A percentile compares a stretch with the other conserved stretches of the same genome.
These are phyloP conservation scores for Byssothecium circinans DNA, from an alignment of 2,329 filamentous ascomycete species.

Conservation along the genomic window DNA sequence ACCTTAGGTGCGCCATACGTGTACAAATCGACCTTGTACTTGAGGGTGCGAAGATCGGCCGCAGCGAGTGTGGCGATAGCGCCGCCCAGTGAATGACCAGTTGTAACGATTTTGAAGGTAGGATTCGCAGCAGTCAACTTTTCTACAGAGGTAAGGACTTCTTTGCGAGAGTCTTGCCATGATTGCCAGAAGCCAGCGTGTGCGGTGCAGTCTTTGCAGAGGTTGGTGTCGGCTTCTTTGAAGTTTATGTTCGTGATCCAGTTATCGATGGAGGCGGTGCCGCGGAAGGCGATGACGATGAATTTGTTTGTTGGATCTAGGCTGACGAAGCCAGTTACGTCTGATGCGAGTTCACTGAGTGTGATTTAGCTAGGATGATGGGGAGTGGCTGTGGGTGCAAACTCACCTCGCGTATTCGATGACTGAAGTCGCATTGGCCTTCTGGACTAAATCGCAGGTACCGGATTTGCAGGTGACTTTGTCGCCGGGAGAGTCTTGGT, in stretches of 20 bases:
- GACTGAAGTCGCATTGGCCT: constrained; percentile 47
- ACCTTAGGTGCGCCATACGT: constrained; percentile 69
- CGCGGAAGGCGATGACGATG: constrained; percentile 63
- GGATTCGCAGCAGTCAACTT: constrained; percentile 53
- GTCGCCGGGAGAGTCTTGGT: constrained; percentile 48
- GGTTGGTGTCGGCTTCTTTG: constrained; percentile 43
- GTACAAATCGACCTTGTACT: constrained; percentile 46
- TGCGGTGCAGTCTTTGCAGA: constrained; percentile 54
- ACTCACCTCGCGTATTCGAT: constrained; percentile 46
- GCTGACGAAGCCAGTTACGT: constrained; percentile 52
- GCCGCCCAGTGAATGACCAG: constrained; percentile 70
- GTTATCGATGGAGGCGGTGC: constrained; percentile 61
- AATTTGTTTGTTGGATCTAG: constrained; percentile 50
- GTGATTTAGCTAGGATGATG: neutral
- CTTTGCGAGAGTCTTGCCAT: constrained; percentile 57
- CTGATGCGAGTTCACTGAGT: constrained; percentile 16
- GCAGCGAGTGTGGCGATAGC: constrained; percentile 65
- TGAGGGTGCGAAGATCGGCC: constrained; percentile 47
- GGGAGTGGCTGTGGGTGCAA: neutral
- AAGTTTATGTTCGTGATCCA: constrained; percentile 61
- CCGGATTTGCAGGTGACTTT: constrained; percentile 49
- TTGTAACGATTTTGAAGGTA: constrained; percentile 57
- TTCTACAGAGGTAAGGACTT: constrained; percentile 50
- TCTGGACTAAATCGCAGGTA: constrained; percentile 54
- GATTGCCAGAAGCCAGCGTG: constrained; percentile 63